Base-by-base conservation (phyloP, 1,139 yeast species). In the Debaryomycetaceae sp. region DNA sequence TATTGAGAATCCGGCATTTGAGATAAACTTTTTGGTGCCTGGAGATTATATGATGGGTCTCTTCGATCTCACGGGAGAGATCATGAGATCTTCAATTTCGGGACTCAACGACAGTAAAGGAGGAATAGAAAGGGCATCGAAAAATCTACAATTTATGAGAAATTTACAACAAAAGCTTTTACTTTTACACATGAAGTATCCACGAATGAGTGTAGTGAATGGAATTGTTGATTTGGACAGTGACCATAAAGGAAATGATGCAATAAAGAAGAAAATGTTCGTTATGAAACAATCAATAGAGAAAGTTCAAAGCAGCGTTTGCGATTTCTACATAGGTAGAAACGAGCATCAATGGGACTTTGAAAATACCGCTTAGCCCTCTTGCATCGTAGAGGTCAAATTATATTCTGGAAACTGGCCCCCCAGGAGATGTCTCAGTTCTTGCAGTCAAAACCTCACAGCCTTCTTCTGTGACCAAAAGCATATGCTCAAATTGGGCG, bases 401-500 rank as follows among this genome's bases (percentile, higher is more conserved):
- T 53, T 64, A 65, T 39, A 78, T 71, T 67, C 95, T 76, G 36
- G 81, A 69, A 44, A 87, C 66, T 13, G 97, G 78, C 1, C 98
- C 98, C 43, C 98, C 98, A 3, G 98, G 97, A 41, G 93, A 83
- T 47, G 72, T 71, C 54, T 82, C 83, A 45, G 73, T 75, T 63
- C 98, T 80, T 0, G 90, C 96, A 33, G 96, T 86, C 58, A 95
- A 77, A 8, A 93, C 85, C 66, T 95, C 99, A 37, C 85, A 89
- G 13, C 99, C 99, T 43, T 83, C 85, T 59, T 90, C 98, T 5
- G 99, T 95, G 35, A 93, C 95, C 50, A 95, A 68, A 59, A 95
- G 60, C 63, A 95, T 91, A 62, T 95, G 98, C 68, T 95, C 95
- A 57, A 95, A 95, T 66, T 95, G 99, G 1, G 99, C 99, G 53